Base-by-base conservation (phyloP, 495 filamentous ascomycete genomes). In the Talaromyces nanjingensis region DNA sequence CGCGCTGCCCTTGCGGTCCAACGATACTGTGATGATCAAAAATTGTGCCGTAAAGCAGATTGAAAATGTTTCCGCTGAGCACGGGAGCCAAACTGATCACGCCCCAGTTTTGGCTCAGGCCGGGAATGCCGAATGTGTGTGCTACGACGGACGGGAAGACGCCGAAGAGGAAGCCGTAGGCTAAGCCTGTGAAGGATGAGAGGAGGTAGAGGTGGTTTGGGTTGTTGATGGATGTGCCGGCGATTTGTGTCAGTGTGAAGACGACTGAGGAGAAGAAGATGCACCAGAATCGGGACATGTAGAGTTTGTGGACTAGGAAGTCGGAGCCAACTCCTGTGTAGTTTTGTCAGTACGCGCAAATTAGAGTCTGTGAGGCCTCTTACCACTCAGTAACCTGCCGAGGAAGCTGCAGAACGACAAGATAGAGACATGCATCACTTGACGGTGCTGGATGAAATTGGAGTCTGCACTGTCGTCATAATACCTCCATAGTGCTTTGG, bases 91-190 rank as follows among this genome's bases (percentile, higher is more conserved):
- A 76, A 0, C 90, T 97, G 89, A 98, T 96, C 67, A 86, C 88
- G 34, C 94, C 94, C 91, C 93, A 98, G 74, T 96, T 96, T 73
- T 91, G 88, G 67, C 84, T 88, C 20, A 98, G 79, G n/a, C 94
- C 93, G 64, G 85, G 80, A 42, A 97, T 86, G 29, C 96, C 94
- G 72, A 98, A 98, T 3, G 89, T 87, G 70, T 98, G 93, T 12
- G 93, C 90, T 3, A 92, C 89, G 57, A 98, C 85, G 1, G 96
- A 90, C 8, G 94, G 96, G 76, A 90, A 97, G 60, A 96, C 92
- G 67, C 96, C 94, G 70, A 97, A 98, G 2, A 98, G 81, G 68
- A 96, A 91, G 0, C 94, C 94, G 76, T 98, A 98, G 5, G 87
- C 94, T 6, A 98, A 65, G 45, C 94, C 94, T 5, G 89, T 96